phyloP scores from a whole-genome alignment of 148 eudicot genomes.

The Agrostemma githago region DNA sequence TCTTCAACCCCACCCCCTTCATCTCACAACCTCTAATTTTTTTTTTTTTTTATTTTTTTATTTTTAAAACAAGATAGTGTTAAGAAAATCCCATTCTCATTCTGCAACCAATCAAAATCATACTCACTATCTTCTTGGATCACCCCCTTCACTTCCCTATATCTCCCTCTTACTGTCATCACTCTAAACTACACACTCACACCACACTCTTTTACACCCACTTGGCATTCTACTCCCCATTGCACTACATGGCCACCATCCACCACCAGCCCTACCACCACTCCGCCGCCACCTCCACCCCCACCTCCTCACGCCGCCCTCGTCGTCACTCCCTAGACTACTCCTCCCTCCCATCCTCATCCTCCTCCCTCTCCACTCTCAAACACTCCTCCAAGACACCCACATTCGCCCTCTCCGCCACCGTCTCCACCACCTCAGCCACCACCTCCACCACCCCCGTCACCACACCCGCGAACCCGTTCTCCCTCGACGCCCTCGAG shows the following conservation, averaged over 20 bases:
- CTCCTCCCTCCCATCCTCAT: constrained; percentile 26
- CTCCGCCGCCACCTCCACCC: constrained; percentile 22
- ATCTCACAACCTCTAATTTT: background rate
- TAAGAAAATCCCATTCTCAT: constrained; percentile 53
- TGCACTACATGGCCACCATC: constrained; percentile 55
- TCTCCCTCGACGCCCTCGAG: constrained; percentile 49
- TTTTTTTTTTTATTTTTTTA: background rate
- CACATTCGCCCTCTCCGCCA: constrained; percentile 20
- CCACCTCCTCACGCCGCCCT: constrained; percentile 10
- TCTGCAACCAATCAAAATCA: constrained; percentile 53
- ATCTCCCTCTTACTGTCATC: constrained; percentile 13
- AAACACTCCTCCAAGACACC: constrained; percentile 15
- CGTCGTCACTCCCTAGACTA: constrained; percentile 52
- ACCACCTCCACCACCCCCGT: constrained; percentile 25
- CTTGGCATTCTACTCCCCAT: background rate
- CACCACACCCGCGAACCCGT: constrained; percentile 17
- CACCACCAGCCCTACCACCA: constrained; percentile 49
- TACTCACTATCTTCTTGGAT: constrained; percentile 33
- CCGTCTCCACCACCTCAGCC: background rate
- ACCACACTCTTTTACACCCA: background rate
- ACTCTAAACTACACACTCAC: background rate
- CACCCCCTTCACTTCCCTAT: constrained; percentile 14
- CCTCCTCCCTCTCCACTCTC: constrained; percentile 4
- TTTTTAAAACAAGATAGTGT: background rate
- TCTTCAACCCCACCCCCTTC: background rate